Percentiles rank a stretch among this genome's conserved stretches.
These are phyloP conservation scores for Posidonia oceanica DNA, from an alignment of 116 monocot genomes.

Conservation along the genomic window DNA sequence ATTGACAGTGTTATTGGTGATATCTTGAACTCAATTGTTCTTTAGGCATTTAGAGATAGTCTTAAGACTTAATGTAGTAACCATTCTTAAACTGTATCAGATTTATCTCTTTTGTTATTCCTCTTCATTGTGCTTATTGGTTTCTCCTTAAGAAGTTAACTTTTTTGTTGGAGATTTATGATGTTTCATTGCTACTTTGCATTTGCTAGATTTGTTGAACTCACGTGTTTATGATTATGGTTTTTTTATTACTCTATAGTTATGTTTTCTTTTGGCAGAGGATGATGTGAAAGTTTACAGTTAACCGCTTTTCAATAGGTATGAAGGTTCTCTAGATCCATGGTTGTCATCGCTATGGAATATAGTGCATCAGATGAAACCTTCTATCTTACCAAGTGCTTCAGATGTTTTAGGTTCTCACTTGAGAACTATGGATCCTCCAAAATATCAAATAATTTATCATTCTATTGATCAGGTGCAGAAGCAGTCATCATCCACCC, in stretches of 20 bases:
- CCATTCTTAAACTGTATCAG: no score
- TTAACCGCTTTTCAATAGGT: slow-evolving; percentile 22
- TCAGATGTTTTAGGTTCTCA: slow-evolving; percentile 42
- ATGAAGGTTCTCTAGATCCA: slow-evolving; percentile 77
- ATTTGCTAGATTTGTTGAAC: no score
- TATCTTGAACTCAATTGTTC: no score
- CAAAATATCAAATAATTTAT: slow-evolving; percentile 58
- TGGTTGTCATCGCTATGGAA: slow-evolving; percentile 86
- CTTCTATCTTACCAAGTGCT: slow-evolving; percentile 43
- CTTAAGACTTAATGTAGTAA: no score
- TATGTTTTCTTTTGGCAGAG: slow-evolving; percentile 1
- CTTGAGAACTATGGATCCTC: slow-evolving; percentile 29
- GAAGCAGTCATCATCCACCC: slow-evolving; percentile 12
- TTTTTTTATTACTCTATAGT: neutral
- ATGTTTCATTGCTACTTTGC: no score
- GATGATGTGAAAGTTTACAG: neutral
- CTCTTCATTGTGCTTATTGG: no score
- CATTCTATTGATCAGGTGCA: slow-evolving; percentile 18
- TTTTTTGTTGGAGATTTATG: no score
- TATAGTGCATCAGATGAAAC: slow-evolving; percentile 31
- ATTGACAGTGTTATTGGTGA: no score
- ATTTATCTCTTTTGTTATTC: no score
- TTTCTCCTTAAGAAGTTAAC: no score
- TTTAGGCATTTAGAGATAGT: no score
- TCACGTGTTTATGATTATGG: no score